A percentile compares a stretch with the other conserved stretches of the same genome.
Evolutionary conservation across 2,329 filamentous ascomycete species (phyloP).

Genomic region (Sarocladium brachiariae): DNA sequence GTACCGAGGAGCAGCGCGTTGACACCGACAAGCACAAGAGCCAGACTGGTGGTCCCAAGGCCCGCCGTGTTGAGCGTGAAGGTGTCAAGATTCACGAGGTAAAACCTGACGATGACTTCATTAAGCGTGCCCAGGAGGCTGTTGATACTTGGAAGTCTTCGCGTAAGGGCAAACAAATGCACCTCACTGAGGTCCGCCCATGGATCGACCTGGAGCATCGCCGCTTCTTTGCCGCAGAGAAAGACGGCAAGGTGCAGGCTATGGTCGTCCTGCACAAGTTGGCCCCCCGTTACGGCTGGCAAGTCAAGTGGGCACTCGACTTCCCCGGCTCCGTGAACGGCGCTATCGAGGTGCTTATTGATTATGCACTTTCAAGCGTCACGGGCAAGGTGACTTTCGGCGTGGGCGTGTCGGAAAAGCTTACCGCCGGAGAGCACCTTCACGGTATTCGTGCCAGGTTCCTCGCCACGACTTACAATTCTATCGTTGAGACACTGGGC

Average conservation of each 20-base stretch:
- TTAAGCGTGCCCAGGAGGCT: slow-evolving; percentile 61
- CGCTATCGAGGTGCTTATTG: slow-evolving; percentile 77
- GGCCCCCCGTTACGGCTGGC: slow-evolving; percentile 75
- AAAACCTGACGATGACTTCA: slow-evolving; percentile 62
- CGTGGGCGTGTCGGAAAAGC: slow-evolving; percentile 66
- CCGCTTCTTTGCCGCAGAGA: slow-evolving; percentile 76
- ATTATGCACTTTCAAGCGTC: slow-evolving; percentile 53
- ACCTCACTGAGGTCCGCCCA: slow-evolving; percentile 81
- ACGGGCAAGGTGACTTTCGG: slow-evolving; percentile 71
- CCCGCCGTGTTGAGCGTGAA: slow-evolving; percentile 73
- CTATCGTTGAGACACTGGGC: slow-evolving; percentile 74
- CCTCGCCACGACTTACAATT: slow-evolving; percentile 73
- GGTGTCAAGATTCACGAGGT: slow-evolving; percentile 75
- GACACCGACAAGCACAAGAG: slow-evolving; percentile 66
- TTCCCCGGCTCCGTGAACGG: slow-evolving; percentile 84
- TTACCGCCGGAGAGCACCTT: slow-evolving; percentile 76
- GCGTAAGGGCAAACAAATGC: slow-evolving; percentile 79
- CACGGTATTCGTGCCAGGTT: slow-evolving; percentile 75
- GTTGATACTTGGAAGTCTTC: slow-evolving; percentile 73
- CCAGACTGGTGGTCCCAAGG: slow-evolving; percentile 59
- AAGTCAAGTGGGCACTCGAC: slow-evolving; percentile 94
- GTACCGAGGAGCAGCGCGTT: slow-evolving; percentile 82
- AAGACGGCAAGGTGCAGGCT: slow-evolving; percentile 64
- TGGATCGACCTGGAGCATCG: slow-evolving; percentile 81
- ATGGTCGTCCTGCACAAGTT: slow-evolving; percentile 81